Evolutionary conservation across 768 basidiomycete genomes (phyloP), one percentile per base, ranked within the genome.

Genomic region (Termitomyces eurrhizus): DNA sequence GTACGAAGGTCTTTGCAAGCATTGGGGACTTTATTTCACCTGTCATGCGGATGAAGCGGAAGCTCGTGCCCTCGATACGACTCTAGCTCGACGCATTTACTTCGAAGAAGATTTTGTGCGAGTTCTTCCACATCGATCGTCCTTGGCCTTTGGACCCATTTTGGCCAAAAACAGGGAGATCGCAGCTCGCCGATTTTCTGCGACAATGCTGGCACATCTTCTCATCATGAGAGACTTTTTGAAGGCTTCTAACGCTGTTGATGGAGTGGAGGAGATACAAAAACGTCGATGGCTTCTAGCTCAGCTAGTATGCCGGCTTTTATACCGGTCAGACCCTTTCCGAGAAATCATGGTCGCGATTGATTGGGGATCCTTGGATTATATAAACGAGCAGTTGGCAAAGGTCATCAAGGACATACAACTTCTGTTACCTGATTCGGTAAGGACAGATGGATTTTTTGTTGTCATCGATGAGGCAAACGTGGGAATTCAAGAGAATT

Each of bases 391-490:
- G 13, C 16, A 46, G 21, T 39, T 49, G 1, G 41, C 4, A 11
- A 21, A 12, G 3, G 41, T 53, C 5, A 29, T 51, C 2, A 26
- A 52, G 7, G 37, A 41, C 7, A 18, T 58, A 4, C 14, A 44
- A 29, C 7, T 2, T 6, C 13, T 44, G 1, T 36, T 58, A 11
- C 57, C 57, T 21, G 49, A 48, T 1, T 58, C 37, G 4, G 49
- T 26, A 8, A 42, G 26, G 5, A 41, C 8, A 13, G 39, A 58
- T 11, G 57, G 57, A 12, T 36, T 58, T 35, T 58, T 39, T 24
- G 13, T 58, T 21, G 57, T 33, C 50, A 58, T 58, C 29, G 57
- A 58, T 21, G 49, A 52, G 29, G 57, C 57, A 7, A 58, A 58
- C 18, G 36, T 50, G 37, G 48, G 49, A 18, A 13, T 35, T 4